Evolutionary conservation across 208 protist genomes (phyloP), one percentile per base, ranked within the genome.

Genomic region (Trichomonas vaginalis): DNA sequence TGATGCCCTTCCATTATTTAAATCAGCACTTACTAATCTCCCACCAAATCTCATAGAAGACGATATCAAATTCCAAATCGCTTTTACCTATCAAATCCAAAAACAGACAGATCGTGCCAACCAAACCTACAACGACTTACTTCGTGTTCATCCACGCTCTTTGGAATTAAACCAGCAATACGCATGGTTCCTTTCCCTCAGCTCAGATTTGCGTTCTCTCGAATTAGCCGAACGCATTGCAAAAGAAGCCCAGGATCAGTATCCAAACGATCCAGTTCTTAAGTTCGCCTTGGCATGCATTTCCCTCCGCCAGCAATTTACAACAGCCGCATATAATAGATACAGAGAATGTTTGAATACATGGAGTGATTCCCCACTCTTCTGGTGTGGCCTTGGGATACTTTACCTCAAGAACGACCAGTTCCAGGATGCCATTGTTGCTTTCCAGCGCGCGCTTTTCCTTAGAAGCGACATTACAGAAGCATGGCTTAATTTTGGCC

Each of bases 61-160:
- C 40, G 82, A 88, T 48, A 88, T 88, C 40, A 47, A 47, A 48
- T 47, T 88, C 37, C 82, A 88, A 23, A 88, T 48, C 17, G 82
- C 82, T n/a, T 88, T 88, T 88, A 88, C 82, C 46, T 88, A 88
- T 88, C 82, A 88, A 88, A 14, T 88, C 17, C 14, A 47, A n/a
- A 45, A 88, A 32, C 82, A 88, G 32, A 45, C 35, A 32, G 40
- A n/a, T 0, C 23, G 37, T 14, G 82, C 82, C 82, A 88, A 45
- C n/a, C 14, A 47, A 15, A 88, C 32, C 14, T 88, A 88, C 37
- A 40, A 48, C 23, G 35, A n/a, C 4, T 23, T 88, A 21, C 37
- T 45, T 23, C 32, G 37, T 47, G 17, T 3, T 23, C 82, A 88
- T 42, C 82, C 82, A 23, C 14, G 37, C 40, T 45, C 40, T 9